Percentiles rank a stretch among this genome's conserved stretches.
These are phyloP conservation scores for Ministeria vibrans DNA, from an alignment of 78 protist species.

Conservation along the genomic window DNA sequence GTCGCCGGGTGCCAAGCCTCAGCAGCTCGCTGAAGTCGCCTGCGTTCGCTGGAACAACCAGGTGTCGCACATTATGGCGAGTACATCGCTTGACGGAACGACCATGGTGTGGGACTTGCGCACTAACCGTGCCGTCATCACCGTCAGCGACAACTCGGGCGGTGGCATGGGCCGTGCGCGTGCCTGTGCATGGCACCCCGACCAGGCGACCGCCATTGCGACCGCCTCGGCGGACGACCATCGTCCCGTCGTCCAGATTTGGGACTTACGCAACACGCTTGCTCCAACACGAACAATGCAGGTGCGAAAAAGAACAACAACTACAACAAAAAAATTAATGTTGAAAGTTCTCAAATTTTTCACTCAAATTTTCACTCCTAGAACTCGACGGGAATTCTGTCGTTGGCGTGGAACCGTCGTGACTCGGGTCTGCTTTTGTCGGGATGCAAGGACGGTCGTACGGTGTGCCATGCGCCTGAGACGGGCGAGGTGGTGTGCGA, in stretches of 20 bases:
- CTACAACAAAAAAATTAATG: neutral
- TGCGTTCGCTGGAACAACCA: constrained; percentile 8
- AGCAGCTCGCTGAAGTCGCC: neutral
- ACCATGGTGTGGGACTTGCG: constrained; percentile 57
- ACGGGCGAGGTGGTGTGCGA: constrained; percentile 26
- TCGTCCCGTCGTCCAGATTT: constrained; percentile 31
- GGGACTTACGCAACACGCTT: constrained; percentile 59
- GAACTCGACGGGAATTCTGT: constrained; percentile 41
- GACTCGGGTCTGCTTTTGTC: constrained; percentile 42
- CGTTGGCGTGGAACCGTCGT: constrained; percentile 48
- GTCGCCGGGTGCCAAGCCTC: neutral
- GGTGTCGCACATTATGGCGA: constrained; percentile 42
- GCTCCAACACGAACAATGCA: too few species aligned
- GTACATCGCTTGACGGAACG: constrained; percentile 31
- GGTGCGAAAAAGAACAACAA: neutral
- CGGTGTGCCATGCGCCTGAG: constrained; percentile 51
- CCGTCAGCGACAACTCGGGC: neutral
- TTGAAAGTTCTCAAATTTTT: neutral
- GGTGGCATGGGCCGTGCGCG: neutral
- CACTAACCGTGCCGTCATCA: constrained; percentile 22
- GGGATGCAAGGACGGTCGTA: constrained; percentile 56
- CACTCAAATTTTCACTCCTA: neutral
- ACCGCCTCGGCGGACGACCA: constrained; percentile 52
- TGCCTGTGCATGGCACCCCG: constrained; percentile 1
- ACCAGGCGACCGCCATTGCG: constrained; percentile 29